A percentile compares a stretch with the other conserved stretches of the same genome.
These are phyloP conservation scores for Actinomucor elegans DNA, from an alignment of 371 early-diverging fungal genomes.

Conservation along the genomic window DNA sequence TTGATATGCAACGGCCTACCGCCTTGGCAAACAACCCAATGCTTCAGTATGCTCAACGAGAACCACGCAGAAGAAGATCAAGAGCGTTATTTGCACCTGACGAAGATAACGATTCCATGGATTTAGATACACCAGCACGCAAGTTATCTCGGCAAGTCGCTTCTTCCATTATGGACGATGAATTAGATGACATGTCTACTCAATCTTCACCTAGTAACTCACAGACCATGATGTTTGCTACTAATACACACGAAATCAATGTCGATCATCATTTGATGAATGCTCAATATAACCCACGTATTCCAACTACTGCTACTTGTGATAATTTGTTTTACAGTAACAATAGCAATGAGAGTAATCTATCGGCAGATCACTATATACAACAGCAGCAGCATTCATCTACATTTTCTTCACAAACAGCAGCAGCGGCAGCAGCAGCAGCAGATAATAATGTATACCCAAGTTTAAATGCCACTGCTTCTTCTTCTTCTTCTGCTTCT, in stretches of 20 bases:
- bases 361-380: background rate
- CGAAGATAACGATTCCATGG: constrained; percentile 20
- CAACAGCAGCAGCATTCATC: constrained; percentile 2
- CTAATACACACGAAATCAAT: constrained; percentile 12
- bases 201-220: constrained; percentile 23
- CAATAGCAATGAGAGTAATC: background rate
- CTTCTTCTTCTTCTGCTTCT: too few species aligned
- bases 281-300: background rate
- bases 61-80: constrained; percentile 17
- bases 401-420: too few species aligned
- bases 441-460: constrained; percentile 12
- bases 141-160: constrained; percentile 20
- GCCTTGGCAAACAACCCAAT: background rate
- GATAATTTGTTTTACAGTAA: constrained; percentile 11
- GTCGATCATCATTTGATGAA: constrained; percentile 4
- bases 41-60: background rate
- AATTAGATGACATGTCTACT: constrained; percentile 26
- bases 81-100: constrained; percentile 15
- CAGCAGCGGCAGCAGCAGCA: background rate
- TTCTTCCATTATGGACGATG: constrained; percentile 19
- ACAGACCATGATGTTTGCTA: constrained; percentile 13
- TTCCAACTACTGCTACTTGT: background rate
- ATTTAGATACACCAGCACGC: constrained; percentile 18
- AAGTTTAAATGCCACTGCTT: background rate
- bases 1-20: constrained; percentile 16